Evolutionary conservation across 2,329 filamentous ascomycete species (phyloP).

Genomic region (Fusarium poae): DNA sequence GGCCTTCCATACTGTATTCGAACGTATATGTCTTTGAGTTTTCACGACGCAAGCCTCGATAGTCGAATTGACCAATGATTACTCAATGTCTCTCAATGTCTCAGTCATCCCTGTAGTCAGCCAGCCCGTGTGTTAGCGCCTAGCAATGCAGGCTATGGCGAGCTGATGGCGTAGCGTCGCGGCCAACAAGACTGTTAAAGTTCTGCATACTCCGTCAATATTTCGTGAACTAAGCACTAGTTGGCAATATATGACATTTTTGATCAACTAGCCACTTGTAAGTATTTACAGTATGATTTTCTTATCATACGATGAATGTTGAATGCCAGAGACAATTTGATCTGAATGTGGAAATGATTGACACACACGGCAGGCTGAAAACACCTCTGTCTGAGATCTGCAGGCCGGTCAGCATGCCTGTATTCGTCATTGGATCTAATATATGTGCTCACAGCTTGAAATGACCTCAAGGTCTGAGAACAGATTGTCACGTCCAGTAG

Average conservation of each 20-base stretch:
- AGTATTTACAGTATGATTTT: not conserved
- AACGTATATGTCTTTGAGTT: not conserved
- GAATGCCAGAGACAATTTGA: not conserved
- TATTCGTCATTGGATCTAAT: not conserved
- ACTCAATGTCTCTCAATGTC: not conserved
- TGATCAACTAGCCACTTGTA: not conserved
- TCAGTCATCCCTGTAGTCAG: not conserved
- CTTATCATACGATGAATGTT: rapidly evolving
- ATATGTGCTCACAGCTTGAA: not conserved
- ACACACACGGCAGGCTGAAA: not conserved
- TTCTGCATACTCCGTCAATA: not conserved
- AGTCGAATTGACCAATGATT: not conserved
- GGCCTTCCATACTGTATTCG: not conserved
- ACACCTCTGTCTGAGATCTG: not conserved
- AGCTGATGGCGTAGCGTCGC: not conserved
- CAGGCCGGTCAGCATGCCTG: not conserved
- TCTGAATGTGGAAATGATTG: not conserved
- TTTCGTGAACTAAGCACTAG: not conserved
- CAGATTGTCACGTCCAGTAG: no score
- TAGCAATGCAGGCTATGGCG: not conserved
- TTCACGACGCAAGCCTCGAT: not conserved
- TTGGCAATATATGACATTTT: rapidly evolving
- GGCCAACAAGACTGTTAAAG: not conserved
- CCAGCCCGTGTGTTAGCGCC: not conserved
- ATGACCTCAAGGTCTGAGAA: no score